Evolutionary conservation across 805 yeast genomes (phyloP).

Genomic region (Myxozyma neotropica): DNA sequence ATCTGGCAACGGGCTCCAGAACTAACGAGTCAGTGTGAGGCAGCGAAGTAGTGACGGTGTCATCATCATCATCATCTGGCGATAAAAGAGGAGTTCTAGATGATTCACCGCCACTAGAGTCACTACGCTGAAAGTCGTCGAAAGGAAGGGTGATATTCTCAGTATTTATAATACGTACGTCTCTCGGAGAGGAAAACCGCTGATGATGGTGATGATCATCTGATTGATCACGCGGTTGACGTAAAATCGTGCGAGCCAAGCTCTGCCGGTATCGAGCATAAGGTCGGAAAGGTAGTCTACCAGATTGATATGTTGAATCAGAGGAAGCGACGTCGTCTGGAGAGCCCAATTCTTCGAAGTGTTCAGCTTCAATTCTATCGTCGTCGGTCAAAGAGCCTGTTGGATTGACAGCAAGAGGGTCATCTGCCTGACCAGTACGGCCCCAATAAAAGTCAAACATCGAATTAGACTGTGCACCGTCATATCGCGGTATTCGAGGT

Average conservation of each 20-base stretch:
- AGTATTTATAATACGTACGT: constrained; percentile 23
- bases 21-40: constrained; percentile 27
- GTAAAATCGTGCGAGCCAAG: neutral
- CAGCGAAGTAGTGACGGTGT: constrained; percentile 1
- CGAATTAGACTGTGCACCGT: neutral
- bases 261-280: constrained; percentile 4
- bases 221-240: neutral
- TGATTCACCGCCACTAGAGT: neutral
- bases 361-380: neutral
- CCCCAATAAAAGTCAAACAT: constrained; percentile 7
- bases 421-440: neutral
- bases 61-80: neutral
- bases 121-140: neutral
- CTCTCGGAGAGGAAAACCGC: neutral
- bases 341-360: neutral
- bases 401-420: neutral
- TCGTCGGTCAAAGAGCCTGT: neutral
- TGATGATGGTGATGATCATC: neutral
- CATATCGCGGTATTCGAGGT: constrained; percentile 8
- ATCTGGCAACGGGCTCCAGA: constrained; percentile 25
- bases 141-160: constrained; percentile 15
- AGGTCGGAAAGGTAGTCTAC: constrained; percentile 1
- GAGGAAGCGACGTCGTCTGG: neutral
- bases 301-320: neutral
- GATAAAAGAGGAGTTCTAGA: neutral